Evolutionary conservation across 495 filamentous ascomycete species (phyloP).

Genomic region (Viridothelium virens): DNA sequence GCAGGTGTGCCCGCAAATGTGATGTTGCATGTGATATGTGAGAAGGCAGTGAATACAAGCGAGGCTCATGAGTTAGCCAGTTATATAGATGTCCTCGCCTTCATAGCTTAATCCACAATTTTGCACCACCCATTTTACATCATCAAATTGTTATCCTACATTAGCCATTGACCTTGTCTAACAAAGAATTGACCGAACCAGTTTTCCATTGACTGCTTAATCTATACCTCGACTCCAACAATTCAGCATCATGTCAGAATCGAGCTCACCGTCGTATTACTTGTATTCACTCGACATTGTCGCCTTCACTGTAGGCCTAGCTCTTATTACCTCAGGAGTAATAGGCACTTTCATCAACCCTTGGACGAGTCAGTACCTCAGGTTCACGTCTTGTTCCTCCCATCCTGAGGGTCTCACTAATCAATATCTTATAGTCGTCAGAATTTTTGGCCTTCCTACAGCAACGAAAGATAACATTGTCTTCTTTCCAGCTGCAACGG

Average conservation of each 20-base stretch:
- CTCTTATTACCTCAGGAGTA: not conserved
- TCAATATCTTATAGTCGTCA: not conserved
- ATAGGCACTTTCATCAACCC: not conserved
- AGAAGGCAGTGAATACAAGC: too few species aligned
- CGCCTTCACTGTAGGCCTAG: not conserved
- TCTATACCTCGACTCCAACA: not conserved
- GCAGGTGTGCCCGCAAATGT: too few species aligned
- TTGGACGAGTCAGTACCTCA: not conserved
- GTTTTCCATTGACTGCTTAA: not conserved
- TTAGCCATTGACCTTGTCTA: not conserved
- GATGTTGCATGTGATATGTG: too few species aligned
- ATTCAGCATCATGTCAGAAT: conserved; percentile 2
- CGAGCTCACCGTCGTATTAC: not conserved
- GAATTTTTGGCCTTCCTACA: not conserved
- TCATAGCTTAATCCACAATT: too few species aligned
- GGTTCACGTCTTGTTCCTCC: not conserved
- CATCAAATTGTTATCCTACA: not conserved
- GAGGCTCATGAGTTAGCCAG: not conserved
- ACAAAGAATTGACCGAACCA: not conserved
- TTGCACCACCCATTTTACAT: too few species aligned
- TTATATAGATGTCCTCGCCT: not conserved
- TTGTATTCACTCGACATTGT: not conserved
- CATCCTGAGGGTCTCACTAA: not conserved
- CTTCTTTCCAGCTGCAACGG: not conserved
- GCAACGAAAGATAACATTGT: not conserved